Base-by-base conservation (phyloP, 345 rosid genomes). In the Murraya koenigii region DNA sequence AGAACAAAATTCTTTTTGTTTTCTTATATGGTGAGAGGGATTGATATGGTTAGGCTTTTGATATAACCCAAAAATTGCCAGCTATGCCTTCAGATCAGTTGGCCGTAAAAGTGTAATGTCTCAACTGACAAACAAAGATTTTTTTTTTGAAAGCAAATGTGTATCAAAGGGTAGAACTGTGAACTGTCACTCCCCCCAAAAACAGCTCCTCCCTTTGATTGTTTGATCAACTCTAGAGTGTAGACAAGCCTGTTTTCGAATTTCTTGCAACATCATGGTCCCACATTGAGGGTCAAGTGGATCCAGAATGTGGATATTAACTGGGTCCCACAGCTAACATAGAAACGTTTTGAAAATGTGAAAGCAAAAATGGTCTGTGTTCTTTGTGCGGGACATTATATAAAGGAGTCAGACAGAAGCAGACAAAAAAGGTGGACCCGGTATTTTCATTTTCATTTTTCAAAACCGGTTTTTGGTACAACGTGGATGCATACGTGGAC, bases 121-220 rank as follows among this genome's bases (percentile, higher is more conserved):
- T 66, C 6, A 17, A 61, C 82, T 79, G 85, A 76, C 75, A 75
- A 60, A 78, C 44, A 69, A 25, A 71, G 54, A 54, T 67, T 26
- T 41, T 41, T 33, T 41, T 41, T 14, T 74, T 25, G 63, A 74
- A 78, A 74, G 66, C 35, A 28, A 64, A 63, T 55, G 33, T 55
- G 33, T 75, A 20, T 77, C 22, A 36, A 44, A 26, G 56, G 63
- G 60, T 33, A 65, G 79, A 75, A 79, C 71, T 75, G 80, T 30
- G 79, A 75, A 79, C 71, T 75, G 80, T 75, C 82, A n/a, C n/a
- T n/a, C n/a, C n/a, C n/a, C n/a, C n/a, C n/a, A n/a, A n/a, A n/a
- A n/a, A n/a, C n/a, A 4, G 14, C 28, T 0, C 28, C 11, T 1
- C 20, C 2, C 28, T 11, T 19, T 13, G 54, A 68, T 14, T 14